phyloP scores from a whole-genome alignment of 2,329 filamentous ascomycete species.

The Colletotrichum trifolii region DNA sequence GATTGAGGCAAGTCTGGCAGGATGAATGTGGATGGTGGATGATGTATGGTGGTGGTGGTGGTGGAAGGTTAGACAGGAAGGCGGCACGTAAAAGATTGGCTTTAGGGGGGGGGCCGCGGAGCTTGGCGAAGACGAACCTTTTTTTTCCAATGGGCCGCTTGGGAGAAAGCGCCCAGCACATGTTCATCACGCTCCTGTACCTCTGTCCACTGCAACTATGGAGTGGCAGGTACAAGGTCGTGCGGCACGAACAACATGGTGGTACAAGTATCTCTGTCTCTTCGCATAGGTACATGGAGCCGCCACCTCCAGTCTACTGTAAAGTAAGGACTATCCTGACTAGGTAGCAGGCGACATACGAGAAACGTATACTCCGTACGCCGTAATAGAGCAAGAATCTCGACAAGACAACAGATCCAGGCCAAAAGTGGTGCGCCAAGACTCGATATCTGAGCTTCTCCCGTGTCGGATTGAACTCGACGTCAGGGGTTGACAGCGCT shows the following conservation, averaged over 20 bases:
- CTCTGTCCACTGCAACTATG: too few species aligned
- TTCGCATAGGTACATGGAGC: too few species aligned
- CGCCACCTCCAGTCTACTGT: too few species aligned
- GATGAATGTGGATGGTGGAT: too few species aligned
- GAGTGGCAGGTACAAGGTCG: too few species aligned
- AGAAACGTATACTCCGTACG: background rate
- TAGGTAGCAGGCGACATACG: background rate
- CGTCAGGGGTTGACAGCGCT: constrained; percentile 17
- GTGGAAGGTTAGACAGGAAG: background rate
- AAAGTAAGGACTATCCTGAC: background rate
- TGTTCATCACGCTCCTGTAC: background rate
- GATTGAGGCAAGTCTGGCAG: background rate
- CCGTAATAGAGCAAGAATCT: background rate
- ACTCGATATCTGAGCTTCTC: constrained; percentile 28
- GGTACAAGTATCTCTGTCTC: too few species aligned
- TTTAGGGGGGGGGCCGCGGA: constrained; percentile 24
- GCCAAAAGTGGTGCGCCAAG: constrained; percentile 17
- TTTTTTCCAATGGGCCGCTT: constrained; percentile 1
- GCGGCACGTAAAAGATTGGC: constrained; percentile 24
- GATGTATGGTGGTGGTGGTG: too few species aligned
- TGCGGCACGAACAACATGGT: background rate
- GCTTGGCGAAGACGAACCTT: constrained; percentile 20
- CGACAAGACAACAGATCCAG: background rate
- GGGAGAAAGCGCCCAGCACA: background rate
- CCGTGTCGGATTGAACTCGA: constrained; percentile 24